Conservation (phyloP, 768 basidiomycete species). For the Trametes meyenii region DNA sequence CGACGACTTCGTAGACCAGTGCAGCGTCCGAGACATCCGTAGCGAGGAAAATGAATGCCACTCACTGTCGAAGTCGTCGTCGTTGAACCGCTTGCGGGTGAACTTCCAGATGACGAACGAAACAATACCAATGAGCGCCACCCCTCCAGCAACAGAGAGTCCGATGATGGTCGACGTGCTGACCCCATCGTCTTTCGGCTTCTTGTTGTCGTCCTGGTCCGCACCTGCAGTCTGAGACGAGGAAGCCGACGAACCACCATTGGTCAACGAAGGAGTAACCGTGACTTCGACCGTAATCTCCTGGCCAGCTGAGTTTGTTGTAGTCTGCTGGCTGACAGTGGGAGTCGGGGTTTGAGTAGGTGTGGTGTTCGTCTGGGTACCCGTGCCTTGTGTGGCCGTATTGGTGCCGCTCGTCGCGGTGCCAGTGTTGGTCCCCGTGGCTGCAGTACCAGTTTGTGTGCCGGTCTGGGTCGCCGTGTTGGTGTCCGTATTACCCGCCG, state of each 20-base stretch:
- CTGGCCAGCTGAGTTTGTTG: constrained; percentile 38
- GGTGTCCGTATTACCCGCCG: background rate
- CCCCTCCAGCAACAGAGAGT: constrained; percentile 78
- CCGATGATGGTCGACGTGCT: constrained; percentile 77
- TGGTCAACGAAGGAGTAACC: constrained; percentile 15
- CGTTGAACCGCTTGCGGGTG: constrained; percentile 70
- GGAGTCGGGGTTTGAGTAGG: background rate
- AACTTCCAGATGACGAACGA: constrained; percentile 87
- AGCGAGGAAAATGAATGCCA: constrained; percentile 24
- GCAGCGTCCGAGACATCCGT: background rate
- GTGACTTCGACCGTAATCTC: constrained; percentile 31
- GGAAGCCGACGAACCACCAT: constrained; percentile 30
- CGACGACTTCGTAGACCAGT: constrained; percentile 6
- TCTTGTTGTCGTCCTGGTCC: constrained; percentile 24
- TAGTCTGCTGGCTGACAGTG: constrained; percentile 22
- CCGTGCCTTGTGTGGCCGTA: background rate
- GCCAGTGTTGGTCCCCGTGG: background rate
- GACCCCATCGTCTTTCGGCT: constrained; percentile 42
- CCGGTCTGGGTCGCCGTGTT: background rate
- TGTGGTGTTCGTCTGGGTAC: background rate
- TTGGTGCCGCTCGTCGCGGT: background rate
- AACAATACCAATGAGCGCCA: constrained; percentile 70
- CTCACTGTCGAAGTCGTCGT: constrained; percentile 75
- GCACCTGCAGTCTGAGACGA: constrained; percentile 32
- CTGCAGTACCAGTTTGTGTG: background rate